Conservation (phyloP, 2,329 filamentous ascomycete species). For the Fusarium gaditjirri region DNA sequence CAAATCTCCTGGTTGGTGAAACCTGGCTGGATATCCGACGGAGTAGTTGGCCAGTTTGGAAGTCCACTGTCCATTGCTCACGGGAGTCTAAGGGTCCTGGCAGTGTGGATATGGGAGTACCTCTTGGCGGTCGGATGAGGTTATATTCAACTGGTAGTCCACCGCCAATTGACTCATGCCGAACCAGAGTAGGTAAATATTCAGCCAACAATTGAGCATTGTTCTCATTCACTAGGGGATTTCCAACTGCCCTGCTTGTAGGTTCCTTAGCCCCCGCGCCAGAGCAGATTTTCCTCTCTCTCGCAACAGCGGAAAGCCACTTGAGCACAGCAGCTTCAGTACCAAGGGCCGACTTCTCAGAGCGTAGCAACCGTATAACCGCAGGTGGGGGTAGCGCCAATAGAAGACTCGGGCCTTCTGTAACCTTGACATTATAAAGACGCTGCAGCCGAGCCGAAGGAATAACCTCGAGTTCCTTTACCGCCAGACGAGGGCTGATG, state of each 20-base stretch:
- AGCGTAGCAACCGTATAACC: conserved; percentile 58
- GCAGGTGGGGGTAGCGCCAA: conserved; percentile 57
- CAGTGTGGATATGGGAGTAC: conserved; percentile 53
- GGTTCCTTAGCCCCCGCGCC: conserved; percentile 4
- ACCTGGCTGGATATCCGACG: conserved; percentile 56
- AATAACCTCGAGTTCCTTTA: conserved; percentile 44
- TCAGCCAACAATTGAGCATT: conserved; percentile 37
- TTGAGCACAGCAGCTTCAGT: conserved; percentile 58
- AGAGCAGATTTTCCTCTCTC: conserved; percentile 21
- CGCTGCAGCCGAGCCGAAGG: conserved; percentile 54
- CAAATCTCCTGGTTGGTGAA: conserved; percentile 62
- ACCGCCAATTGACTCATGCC: conserved; percentile 48
- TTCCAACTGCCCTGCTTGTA: background rate
- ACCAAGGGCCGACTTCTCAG: conserved; percentile 56
- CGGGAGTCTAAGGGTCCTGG: conserved; percentile 46
- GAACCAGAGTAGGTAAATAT: conserved; percentile 55
- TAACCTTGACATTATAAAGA: conserved; percentile 56
- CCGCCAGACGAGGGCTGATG: conserved; percentile 39
- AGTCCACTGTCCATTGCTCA: conserved; percentile 55
- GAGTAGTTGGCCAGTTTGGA: conserved; percentile 59
- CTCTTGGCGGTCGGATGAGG: conserved; percentile 53
- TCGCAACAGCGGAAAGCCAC: conserved; percentile 53
- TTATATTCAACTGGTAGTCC: conserved; percentile 54
- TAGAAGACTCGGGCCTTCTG: conserved; percentile 54
- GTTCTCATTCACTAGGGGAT: background rate